These are phyloP conservation scores for Pterocarpus macrocarpus DNA, from an alignment of 306 rosid species.

Conservation along the genomic window DNA sequence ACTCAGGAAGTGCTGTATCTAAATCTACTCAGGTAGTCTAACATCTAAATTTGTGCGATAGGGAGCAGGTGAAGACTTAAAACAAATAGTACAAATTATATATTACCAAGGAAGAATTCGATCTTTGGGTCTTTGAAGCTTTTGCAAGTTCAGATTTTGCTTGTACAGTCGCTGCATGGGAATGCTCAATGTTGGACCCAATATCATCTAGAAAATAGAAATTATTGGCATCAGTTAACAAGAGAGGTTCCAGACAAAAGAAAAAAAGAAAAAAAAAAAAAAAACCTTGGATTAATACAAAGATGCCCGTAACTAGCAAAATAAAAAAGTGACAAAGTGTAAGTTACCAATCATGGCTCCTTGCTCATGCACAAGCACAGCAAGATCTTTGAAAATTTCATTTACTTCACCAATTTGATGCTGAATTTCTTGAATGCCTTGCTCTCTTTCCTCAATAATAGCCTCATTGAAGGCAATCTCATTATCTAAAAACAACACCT, in stretches of 20 bases:
- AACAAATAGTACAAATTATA: neutral
- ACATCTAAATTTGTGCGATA: neutral
- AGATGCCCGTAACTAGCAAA: constrained; percentile 6
- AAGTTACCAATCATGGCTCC: constrained; percentile 86
- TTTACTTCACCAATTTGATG: constrained; percentile 96
- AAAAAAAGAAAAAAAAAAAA: neutral
- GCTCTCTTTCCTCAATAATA: constrained; percentile 96
- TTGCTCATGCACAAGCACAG: constrained; percentile 94
- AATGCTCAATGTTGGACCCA: constrained; percentile 78
- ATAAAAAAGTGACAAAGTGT: neutral
- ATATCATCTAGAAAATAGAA: constrained; percentile 72
- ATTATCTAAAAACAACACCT: constrained; percentile 82
- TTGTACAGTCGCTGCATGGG: constrained; percentile 84
- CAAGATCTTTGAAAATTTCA: constrained; percentile 96
- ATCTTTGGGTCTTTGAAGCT: constrained; percentile 89
- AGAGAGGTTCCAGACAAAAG: constrained; percentile 20
- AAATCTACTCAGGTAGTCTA: neutral
- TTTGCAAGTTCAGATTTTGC: constrained; percentile 79
- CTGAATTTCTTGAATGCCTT: constrained; percentile 97
- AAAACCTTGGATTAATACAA: constrained; percentile 7
- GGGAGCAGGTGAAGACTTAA: neutral
- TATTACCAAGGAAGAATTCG: constrained; percentile 92
- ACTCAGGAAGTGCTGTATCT: neutral
- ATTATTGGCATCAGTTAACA: constrained; percentile 45
- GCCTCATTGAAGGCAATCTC: constrained; percentile 97